A percentile compares a stretch with the other conserved stretches of the same genome.
These are phyloP conservation scores for Brassica incana DNA, from an alignment of 345 rosid species.

Conservation along the genomic window DNA sequence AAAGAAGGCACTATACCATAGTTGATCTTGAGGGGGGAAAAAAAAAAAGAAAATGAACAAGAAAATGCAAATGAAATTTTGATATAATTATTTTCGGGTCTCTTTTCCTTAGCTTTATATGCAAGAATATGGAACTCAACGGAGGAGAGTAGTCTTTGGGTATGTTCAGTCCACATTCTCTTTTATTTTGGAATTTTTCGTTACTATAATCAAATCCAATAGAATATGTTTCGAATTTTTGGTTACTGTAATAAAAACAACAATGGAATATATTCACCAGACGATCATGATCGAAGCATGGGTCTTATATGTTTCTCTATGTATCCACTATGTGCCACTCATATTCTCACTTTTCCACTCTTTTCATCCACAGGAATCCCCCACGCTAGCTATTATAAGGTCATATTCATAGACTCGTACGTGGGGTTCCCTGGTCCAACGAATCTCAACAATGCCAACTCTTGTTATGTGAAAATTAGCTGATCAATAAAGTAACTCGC, in stretches of 20 bases:
- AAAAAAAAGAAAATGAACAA: constrained; percentile 5
- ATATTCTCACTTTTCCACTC: constrained; percentile 1
- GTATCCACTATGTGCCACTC: constrained; percentile 37
- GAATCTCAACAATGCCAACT: background rate
- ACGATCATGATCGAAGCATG: constrained; percentile 24
- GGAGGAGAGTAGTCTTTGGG: constrained; percentile 28
- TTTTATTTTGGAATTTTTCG: background rate
- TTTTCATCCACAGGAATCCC: constrained; percentile 10
- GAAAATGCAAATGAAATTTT: constrained; percentile 15
- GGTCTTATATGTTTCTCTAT: constrained; percentile 11
- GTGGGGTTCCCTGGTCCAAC: background rate
- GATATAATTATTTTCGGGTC: background rate
- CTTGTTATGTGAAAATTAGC: background rate
- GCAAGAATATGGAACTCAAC: constrained; percentile 28
- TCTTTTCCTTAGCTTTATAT: constrained; percentile 11
- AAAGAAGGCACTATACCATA: constrained; percentile 29
- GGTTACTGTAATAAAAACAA: background rate
- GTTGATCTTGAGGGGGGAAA: background rate
- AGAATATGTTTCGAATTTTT: constrained; percentile 21
- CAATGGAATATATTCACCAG: constrained; percentile 21
- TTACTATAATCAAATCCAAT: background rate
- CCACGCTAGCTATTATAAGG: constrained; percentile 7
- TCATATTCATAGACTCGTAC: constrained; percentile 30
- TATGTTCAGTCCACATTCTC: constrained; percentile 19
- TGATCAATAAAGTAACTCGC: background rate